These are phyloP conservation scores for Penicillium sp. DNA, from an alignment of 2,329 filamentous ascomycete species.

Conservation along the genomic window DNA sequence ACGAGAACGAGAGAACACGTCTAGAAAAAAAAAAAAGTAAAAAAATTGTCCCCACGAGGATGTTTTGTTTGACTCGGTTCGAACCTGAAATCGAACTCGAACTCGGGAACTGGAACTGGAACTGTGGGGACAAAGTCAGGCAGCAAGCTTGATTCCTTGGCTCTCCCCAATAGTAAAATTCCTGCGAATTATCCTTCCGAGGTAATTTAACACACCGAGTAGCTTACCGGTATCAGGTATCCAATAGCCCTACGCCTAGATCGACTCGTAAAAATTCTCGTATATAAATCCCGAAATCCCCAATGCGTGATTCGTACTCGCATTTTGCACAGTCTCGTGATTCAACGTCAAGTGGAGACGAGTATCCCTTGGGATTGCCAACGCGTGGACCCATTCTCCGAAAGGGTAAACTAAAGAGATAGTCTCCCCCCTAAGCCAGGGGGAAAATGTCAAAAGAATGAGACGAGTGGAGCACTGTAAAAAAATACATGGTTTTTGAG, in stretches of 20 bases:
- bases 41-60: not conserved
- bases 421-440: not conserved
- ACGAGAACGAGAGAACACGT: not conserved
- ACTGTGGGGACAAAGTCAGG: not conserved
- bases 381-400: not conserved
- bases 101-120: no score
- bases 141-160: no score
- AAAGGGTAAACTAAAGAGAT: not conserved
- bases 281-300: not conserved
- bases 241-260: not conserved
- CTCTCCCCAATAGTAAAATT: not conserved
- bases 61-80: not conserved
- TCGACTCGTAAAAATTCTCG: no score
- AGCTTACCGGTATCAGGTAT: not conserved
- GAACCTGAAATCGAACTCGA: not conserved
- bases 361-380: not conserved
- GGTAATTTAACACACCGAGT: no score
- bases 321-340: not conserved
- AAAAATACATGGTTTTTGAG: not conserved
- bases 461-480: not conserved
- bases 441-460: not conserved
- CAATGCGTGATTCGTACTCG: no score
- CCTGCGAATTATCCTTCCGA: no score
- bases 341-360: not conserved
- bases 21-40: not conserved